phyloP scores from a whole-genome alignment of 257 asterid genomes.

The Solanum chmielewskii region DNA sequence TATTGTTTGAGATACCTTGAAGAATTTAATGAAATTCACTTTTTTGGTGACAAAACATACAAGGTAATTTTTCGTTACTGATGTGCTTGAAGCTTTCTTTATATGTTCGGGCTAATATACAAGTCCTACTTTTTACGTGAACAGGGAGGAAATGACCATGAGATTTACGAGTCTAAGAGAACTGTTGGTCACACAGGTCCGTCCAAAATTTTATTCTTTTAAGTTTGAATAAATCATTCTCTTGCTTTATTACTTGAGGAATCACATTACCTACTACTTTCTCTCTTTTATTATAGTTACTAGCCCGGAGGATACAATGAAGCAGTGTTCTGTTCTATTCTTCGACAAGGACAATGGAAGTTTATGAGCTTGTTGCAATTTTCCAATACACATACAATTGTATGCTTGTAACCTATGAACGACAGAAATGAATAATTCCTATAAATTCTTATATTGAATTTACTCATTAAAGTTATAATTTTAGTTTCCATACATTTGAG shows the following conservation, averaged over 20 bases:
- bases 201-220: not conserved
- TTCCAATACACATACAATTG: not conserved
- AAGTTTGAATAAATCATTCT: not conserved
- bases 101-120: not conserved
- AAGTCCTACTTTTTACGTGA: not conserved
- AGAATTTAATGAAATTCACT: conserved; percentile 78
- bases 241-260: not conserved
- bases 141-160: conserved; percentile 90
- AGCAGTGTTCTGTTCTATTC: conserved; percentile 46
- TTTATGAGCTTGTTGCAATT: not conserved
- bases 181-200: conserved; percentile 87
- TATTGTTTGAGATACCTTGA: conserved; percentile 79
- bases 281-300: conserved; percentile 31
- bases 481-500: too few species aligned
- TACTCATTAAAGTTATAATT: not conserved
- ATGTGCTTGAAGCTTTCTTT: not conserved
- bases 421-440: not conserved
- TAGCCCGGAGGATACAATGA: conserved; percentile 59
- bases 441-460: not conserved
- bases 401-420: not conserved
- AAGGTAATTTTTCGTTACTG: conserved; percentile 33
- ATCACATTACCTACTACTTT: not conserved
- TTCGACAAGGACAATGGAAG: conserved; percentile 27
- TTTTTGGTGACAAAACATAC: conserved; percentile 93
- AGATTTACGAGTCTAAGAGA: conserved; percentile 77